Evolutionary conservation across 768 basidiomycete species (phyloP), one percentile per base, ranked within the genome.

Genomic region (Tylopilus plumbeoviolaceoides): DNA sequence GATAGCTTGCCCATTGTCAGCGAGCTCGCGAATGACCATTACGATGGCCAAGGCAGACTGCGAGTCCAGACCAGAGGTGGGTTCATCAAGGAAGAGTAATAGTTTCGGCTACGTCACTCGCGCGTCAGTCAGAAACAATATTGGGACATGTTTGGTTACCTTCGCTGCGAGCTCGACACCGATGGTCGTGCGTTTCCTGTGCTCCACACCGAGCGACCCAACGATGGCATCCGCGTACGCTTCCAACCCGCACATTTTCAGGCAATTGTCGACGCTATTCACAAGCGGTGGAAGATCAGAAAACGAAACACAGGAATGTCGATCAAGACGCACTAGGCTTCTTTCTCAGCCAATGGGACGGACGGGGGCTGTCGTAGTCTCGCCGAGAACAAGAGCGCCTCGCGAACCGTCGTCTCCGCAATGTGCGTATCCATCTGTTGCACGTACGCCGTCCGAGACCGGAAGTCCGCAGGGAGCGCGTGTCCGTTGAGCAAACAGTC

Each of bases 341-440:
- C 81, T 66, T 92, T 93, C 70, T 93, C 90, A 0, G 72, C 72
- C 18, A 76, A 59, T 1, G 88, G 72, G 3, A 90, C 83, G 1
- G 76, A 74, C 1, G 75, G 64, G 0, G 89, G 89, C 63, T 92
- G 91, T 31, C 91, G 84, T 31, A 93, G 73, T 47, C 78, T 81
- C 3, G 91, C 91, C 1, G 90, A 92, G 70, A 91, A 87, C 38
- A 81, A 70, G 9, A 94, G 72, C 1, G 91, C 89, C 62, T 94
- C 89, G 25, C 88, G 80, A 14, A 94, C 90, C 7, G 89, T 93
- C 2, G 82, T 70, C 8, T 84, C 82, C 23, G 82, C 78, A 18
- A 87, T 76, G 69, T 94, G 92, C 0, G 83, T 86, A 59, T 91
- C 90, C 75, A 81, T 81, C 63, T 95, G 93, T 62, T 95, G 91